These are phyloP conservation scores for Sordaria brevicollis DNA, from an alignment of 495 filamentous ascomycete genomes.

Conservation along the genomic window DNA sequence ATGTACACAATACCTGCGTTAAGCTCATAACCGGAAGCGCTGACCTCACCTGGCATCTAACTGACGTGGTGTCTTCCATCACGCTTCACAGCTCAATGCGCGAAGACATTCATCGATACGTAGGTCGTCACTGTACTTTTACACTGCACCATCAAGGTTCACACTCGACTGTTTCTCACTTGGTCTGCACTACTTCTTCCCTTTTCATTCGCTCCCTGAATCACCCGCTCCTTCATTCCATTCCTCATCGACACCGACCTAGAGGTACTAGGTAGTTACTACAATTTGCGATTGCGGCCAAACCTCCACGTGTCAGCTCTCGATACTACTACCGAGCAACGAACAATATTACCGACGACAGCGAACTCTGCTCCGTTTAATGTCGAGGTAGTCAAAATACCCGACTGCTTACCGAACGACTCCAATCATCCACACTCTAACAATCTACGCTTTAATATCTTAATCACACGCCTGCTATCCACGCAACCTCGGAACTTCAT, in stretches of 20 bases:
- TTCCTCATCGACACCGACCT: not conserved
- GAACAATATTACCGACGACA: not conserved
- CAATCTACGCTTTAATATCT: not conserved
- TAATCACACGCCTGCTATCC: not conserved
- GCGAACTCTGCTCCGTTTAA: not conserved
- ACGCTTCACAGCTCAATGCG: not conserved
- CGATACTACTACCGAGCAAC: not conserved
- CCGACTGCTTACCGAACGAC: not conserved
- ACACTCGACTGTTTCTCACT: not conserved
- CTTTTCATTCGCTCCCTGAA: not conserved
- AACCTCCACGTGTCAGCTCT: not conserved
- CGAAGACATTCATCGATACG: not conserved
- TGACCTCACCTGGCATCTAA: not conserved
- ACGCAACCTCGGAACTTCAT: not conserved
- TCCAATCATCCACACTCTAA: not conserved
- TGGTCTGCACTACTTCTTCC: not conserved
- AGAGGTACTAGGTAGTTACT: too few relatives aligned
- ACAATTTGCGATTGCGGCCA: not conserved
- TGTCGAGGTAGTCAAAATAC: not conserved
- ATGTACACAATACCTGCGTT: not conserved
- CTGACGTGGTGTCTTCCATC: not conserved
- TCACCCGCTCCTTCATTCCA: not conserved
- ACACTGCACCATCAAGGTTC: not conserved
- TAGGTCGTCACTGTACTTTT: not conserved
- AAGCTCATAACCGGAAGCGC: not conserved